Conservation (phyloP, 257 asterid genomes). For the Nicotiana attenuata region DNA sequence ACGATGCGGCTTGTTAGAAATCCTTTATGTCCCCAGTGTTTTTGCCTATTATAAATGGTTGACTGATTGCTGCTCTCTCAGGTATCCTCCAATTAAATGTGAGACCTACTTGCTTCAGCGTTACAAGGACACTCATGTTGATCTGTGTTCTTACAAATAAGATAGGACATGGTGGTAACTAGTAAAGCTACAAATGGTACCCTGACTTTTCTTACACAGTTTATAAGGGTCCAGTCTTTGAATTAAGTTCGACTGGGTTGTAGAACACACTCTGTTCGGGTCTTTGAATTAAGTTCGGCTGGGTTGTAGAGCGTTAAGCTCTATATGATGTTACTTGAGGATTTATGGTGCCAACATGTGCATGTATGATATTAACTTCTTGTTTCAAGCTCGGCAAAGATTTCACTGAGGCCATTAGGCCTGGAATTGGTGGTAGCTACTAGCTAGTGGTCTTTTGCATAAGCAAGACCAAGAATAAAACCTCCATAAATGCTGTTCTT, state of each 20-base stretch:
- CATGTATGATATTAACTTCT: no score
- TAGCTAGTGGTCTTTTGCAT: no score
- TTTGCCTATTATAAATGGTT: neutral
- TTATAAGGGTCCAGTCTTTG: neutral
- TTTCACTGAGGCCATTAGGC: no score
- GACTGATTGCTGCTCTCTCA: conserved; percentile 20
- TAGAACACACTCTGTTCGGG: neutral
- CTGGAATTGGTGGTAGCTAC: no score
- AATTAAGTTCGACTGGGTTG: neutral
- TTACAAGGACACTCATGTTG: conserved; percentile 64
- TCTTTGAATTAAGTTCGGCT: neutral
- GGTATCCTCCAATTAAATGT: conserved; percentile 66
- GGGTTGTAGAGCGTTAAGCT: neutral
- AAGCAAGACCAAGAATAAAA: no score
- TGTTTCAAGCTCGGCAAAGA: no score
- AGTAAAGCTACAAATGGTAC: neutral
- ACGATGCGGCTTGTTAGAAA: neutral
- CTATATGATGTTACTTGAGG: neutral
- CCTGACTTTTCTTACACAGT: neutral
- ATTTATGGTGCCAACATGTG: no score
- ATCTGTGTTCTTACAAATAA: conserved; percentile 44
- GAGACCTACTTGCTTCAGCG: conserved; percentile 56
- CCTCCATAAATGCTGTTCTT: no score
- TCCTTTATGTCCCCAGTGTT: neutral
- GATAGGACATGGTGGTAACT: neutral